Base-by-base conservation (phyloP, 73 alveolate genomes). In the Effrenium voratum region DNA sequence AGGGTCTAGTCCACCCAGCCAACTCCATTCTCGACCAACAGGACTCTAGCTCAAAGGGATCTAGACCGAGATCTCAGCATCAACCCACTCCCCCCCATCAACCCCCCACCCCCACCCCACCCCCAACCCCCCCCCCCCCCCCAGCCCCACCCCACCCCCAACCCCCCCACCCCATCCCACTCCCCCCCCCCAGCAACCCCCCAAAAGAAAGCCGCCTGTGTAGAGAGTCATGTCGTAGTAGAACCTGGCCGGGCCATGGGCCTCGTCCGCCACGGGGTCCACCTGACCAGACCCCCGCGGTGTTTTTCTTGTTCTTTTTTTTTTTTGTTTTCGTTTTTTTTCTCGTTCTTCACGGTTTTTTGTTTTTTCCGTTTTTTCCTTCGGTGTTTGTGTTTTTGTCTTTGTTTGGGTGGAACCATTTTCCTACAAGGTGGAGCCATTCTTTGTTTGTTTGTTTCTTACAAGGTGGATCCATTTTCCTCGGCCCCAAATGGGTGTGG, bases 171-270 rank as follows among this genome's bases (percentile, higher is more conserved):
- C n/a, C n/a, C n/a, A n/a, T n/a, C n/a, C n/a, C n/a, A n/a, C n/a
- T n/a, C n/a, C n/a, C n/a, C n/a, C n/a, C n/a, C n/a, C n/a, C n/a
- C n/a, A n/a, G n/a, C n/a, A n/a, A 52, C 63, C 63, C 19, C 26
- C 63, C 19, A 12, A 8, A 16, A 32, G n/a, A 16, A 32, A 4
- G 28, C n/a, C 82, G 66, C 94, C 97, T 90, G 97, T 90, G 97
- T 90, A 90, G 45, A 90, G 97, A 24, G 97, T 63, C 97, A 90
- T 90, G 87, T 90, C 97, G 55, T 90, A 90, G 57, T 90, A 90
- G 86, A 90, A 90, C 32, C 97, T 86, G 43, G 82, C 87, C 8
- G 97, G 97, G 24, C 97, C 97, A 50, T 75, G 72, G 24, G 97
- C 38, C 32, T 90, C 97, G 45, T 90, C 97, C n/a, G 68, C 1